Conservation (phyloP, 2,329 filamentous ascomycete genomes). For the Tolypocladium nubicola region DNA sequence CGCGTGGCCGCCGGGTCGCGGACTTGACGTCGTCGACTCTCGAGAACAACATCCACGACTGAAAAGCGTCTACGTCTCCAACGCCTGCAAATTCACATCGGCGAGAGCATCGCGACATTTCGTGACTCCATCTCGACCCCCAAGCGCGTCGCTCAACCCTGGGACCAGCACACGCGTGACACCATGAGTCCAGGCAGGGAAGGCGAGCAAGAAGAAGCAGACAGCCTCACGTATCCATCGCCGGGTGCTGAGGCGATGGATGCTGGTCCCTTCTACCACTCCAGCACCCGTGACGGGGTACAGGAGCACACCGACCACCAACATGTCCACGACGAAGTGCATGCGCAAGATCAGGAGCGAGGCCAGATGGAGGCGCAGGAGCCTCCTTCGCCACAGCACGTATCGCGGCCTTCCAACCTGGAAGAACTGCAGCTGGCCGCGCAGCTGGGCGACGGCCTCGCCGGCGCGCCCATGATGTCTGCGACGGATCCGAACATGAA, state of each 20-base stretch:
- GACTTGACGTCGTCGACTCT: neutral
- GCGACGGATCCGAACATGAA: slow-evolving; percentile 33
- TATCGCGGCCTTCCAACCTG: slow-evolving; percentile 32
- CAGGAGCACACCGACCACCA: slow-evolving; percentile 20
- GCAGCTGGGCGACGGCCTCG: slow-evolving; percentile 44
- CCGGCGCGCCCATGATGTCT: slow-evolving; percentile 36
- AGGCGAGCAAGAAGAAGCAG: slow-evolving; percentile 22
- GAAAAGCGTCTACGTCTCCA: neutral
- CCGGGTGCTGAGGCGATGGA: slow-evolving; percentile 33
- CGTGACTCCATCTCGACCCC: neutral
- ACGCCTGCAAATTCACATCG: neutral
- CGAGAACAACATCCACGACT: neutral
- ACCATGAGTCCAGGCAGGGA: slow-evolving; percentile 24
- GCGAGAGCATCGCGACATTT: neutral
- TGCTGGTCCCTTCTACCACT: slow-evolving; percentile 32
- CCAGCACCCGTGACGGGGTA: slow-evolving; percentile 21
- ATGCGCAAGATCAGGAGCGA: slow-evolving; percentile 20
- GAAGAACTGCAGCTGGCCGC: slow-evolving; percentile 49
- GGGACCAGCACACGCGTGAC: neutral
- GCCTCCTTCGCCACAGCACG: slow-evolving; percentile 26
- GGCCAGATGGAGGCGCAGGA: slow-evolving; percentile 19
- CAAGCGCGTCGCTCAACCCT: neutral
- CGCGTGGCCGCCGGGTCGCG: slow-evolving; percentile 3
- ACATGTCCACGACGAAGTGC: slow-evolving; percentile 16
- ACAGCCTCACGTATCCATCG: slow-evolving; percentile 33